Evolutionary conservation across 352 stramenopile species (phyloP).

Genomic region (Phytophthora foliorum): DNA sequence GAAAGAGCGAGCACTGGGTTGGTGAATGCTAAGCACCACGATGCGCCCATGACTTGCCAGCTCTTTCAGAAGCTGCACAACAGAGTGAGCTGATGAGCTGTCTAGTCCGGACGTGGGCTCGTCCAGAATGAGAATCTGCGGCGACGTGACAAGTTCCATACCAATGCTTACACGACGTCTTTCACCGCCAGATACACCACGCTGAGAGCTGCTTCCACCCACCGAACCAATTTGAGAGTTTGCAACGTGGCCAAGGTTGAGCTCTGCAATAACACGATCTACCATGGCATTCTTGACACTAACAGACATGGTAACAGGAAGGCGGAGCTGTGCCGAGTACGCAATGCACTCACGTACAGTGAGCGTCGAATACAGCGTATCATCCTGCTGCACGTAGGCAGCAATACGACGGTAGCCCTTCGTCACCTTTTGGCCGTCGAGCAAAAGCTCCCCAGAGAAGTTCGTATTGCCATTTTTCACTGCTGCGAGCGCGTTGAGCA

Average conservation of each 20-base stretch:
- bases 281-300: constrained; percentile 74
- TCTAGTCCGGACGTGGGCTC: constrained; percentile 94
- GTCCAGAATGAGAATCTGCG: constrained; percentile 87
- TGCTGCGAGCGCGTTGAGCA: constrained; percentile 73
- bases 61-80: constrained; percentile 88
- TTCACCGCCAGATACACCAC: constrained; percentile 94
- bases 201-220: constrained; percentile 33
- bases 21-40: constrained; percentile 83
- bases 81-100: constrained; percentile 84
- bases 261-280: constrained; percentile 61
- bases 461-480: constrained; percentile 67
- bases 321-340: constrained; percentile 77
- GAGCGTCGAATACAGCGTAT: constrained; percentile 76
- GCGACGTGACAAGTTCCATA: constrained; percentile 92
- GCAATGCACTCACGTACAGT: constrained; percentile 82
- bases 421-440: constrained; percentile 63
- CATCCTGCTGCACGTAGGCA: constrained; percentile 89
- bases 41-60: constrained; percentile 81
- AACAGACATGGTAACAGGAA: constrained; percentile 52
- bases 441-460: constrained; percentile 56
- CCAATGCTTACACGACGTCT: constrained; percentile 92
- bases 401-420: constrained; percentile 72
- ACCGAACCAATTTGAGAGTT: constrained; percentile 59
- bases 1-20: constrained; percentile 93
- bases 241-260: constrained; percentile 72